Evolutionary conservation across 192 early-diverging fungal species (phyloP).

Genomic region (Backusella parvicylindrica): DNA sequence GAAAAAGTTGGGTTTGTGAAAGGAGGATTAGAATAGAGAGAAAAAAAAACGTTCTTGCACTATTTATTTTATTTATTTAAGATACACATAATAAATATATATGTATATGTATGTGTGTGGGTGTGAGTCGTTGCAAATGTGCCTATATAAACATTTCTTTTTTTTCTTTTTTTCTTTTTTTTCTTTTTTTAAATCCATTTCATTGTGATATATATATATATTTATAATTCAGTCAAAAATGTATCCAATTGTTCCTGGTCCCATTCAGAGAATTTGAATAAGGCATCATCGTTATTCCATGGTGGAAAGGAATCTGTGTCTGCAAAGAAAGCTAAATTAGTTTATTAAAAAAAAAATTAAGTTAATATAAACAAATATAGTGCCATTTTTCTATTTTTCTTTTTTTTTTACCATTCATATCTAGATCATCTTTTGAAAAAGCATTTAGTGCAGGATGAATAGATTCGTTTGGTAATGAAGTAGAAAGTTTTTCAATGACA

Average conservation of each 20-base stretch:
- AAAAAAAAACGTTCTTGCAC: background rate
- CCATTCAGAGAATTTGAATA: constrained; percentile 1
- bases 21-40: background rate
- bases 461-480: constrained; percentile 1
- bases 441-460: constrained; percentile 2
- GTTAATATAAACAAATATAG: background rate
- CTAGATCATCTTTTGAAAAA: constrained; percentile 4
- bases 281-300: background rate
- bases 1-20: background rate
- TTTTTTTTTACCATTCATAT: constrained; percentile 1
- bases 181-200: too few relatives aligned
- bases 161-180: too few relatives aligned
- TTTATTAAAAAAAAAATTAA: background rate
- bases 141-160: too few relatives aligned
- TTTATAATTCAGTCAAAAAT: background rate
- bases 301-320: background rate
- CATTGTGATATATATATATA: background rate
- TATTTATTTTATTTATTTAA: background rate
- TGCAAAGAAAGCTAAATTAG: background rate
- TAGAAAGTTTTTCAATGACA: background rate
- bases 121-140: background rate
- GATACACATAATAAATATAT: background rate
- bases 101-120: background rate
- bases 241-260: constrained; percentile 4
- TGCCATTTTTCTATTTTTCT: background rate